A percentile compares a stretch with the other conserved stretches of the same genome.
phyloP scores from a whole-genome alignment of 495 filamentous ascomycete species.

The Ramalina peruviana region DNA sequence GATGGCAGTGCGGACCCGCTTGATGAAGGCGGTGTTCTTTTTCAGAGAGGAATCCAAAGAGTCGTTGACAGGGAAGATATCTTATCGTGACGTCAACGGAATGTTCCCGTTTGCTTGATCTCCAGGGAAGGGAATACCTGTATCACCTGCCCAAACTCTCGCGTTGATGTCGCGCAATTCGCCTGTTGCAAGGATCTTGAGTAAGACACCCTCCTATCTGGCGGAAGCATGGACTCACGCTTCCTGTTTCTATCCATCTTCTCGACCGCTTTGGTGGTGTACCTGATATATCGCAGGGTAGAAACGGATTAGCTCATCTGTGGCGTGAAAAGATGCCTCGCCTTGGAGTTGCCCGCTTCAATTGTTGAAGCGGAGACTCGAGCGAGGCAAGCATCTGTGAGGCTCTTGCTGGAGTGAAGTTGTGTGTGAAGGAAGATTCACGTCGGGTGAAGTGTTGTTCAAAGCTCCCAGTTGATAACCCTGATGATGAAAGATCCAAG shows the following conservation, averaged over 20 bases:
- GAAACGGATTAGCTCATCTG: too few relatives aligned
- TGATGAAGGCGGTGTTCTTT: slow-evolving; percentile 99
- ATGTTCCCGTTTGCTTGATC: not conserved
- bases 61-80: slow-evolving; percentile 61
- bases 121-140: slow-evolving; percentile 39
- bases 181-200: slow-evolving; percentile 35
- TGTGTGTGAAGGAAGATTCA: too few relatives aligned
- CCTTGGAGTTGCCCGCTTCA: too few relatives aligned
- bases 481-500: too few relatives aligned
- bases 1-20: slow-evolving; percentile 82
- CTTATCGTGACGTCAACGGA: slow-evolving; percentile 30
- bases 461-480: too few relatives aligned
- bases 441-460: too few relatives aligned
- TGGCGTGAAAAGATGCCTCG: too few relatives aligned
- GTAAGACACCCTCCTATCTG: slow-evolving; percentile 10
- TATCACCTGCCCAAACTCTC: slow-evolving; percentile 76
- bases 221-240: slow-evolving; percentile 36
- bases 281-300: too few relatives aligned
- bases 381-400: too few relatives aligned
- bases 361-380: too few relatives aligned
- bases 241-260: slow-evolving; percentile 76
- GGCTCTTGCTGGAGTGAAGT: too few relatives aligned
- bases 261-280: not conserved
- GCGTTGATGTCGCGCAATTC: slow-evolving; percentile 81
- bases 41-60: slow-evolving; percentile 93